Base-by-base conservation (phyloP, 2,329 filamentous ascomycete genomes). In the Lasiodiplodia hormozganensis region DNA sequence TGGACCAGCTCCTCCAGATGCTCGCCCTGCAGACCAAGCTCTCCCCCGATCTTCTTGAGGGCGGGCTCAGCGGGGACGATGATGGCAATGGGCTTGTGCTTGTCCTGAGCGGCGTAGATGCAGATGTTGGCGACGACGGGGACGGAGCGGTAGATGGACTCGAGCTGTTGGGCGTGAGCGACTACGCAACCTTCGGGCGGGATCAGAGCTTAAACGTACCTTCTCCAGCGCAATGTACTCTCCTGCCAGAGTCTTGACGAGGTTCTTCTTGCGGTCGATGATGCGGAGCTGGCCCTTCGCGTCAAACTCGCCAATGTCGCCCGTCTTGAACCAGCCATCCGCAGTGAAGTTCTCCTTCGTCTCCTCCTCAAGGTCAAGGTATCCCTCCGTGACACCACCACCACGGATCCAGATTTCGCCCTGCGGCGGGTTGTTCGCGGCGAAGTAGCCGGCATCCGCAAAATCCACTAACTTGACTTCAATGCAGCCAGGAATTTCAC, bases 151-250 rank as follows among this genome's bases (percentile, higher is more conserved):
- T 97, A 98, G 67, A 97, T 86, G 3, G 94, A 92, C 83, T 98
- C 95, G 69, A 98, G 89, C 85, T 94, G 69, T 31, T 8, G 18
- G 6, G 18, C 40, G 52, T 58, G 43, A 53, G 51, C 14, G 12
- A 14, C 5, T 10, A 5, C 3, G 6, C 10, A n/a, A 28, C 12
- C 18, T 11, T 34, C 36, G 34, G 38, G 3, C 8, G 5, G 14
- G 14, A 40, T 53, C 40, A 28, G 36, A 28, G n/a, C 10, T 56
- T 62, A 1, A 49, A 57, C 69, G 62, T 62, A 76, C 75, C 80
- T 91, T 97, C 84, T 98, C 95, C 4, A 99, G 87, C 25, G 95
- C 96, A 79, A 98, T 96, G 81, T 98, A 98, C 85, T 98, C 95
- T 73, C 95, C 95, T 70, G 94, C 94, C 72, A 93, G 88, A 71